Evolutionary conservation across 805 yeast genomes (phyloP).

Genomic region (Jamesozyma rosinii): DNA sequence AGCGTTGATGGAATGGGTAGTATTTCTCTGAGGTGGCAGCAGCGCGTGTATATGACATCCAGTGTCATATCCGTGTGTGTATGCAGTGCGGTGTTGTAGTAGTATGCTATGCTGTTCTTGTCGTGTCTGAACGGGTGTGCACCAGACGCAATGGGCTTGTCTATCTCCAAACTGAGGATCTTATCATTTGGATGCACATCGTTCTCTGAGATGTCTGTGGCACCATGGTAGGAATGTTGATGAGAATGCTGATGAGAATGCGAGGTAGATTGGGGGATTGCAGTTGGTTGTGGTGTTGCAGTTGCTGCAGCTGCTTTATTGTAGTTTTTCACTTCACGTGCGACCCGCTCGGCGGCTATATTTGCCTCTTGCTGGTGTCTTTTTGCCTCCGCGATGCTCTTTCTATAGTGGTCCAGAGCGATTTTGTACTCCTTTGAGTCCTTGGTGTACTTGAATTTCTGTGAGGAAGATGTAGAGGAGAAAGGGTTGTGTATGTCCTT

Average conservation of each 20-base stretch:
- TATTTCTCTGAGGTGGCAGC: constrained; percentile 87
- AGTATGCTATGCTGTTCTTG: background rate
- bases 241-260: too few relatives aligned
- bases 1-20: constrained; percentile 85
- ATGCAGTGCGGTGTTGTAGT: constrained; percentile 15
- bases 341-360: constrained; percentile 57
- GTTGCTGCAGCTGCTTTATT: background rate
- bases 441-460: constrained; percentile 21
- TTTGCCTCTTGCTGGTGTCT: constrained; percentile 74
- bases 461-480: background rate
- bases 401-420: constrained; percentile 52
- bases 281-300: background rate
- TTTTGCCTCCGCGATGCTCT: constrained; percentile 50
- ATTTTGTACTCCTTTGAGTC: constrained; percentile 39
- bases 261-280: too few relatives aligned
- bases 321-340: constrained; percentile 45
- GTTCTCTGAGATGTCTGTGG: background rate
- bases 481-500: too few relatives aligned
- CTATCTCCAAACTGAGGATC: constrained; percentile 35
- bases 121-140: constrained; percentile 42
- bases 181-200: background rate
- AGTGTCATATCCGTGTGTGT: constrained; percentile 22
- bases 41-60: constrained; percentile 77
- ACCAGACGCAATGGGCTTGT: constrained; percentile 60
- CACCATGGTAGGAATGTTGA: too few relatives aligned